Conservation (phyloP, 768 basidiomycete genomes). For the Polyporus arcularius region DNA sequence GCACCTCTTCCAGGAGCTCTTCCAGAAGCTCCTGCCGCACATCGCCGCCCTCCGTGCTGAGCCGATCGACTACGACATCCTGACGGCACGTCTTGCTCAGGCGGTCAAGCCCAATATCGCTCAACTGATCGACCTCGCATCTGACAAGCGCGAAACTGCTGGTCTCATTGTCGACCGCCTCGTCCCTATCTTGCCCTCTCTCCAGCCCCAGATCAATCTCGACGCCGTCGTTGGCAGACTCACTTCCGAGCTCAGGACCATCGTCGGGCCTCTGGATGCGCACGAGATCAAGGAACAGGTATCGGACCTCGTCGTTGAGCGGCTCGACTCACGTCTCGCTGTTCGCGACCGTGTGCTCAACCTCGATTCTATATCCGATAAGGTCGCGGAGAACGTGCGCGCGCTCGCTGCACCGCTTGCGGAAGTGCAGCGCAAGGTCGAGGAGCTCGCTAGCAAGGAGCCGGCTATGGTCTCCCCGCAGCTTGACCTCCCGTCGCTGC, state of each 20-base stretch:
- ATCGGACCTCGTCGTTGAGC: conserved; percentile 84
- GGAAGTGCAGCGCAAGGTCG: conserved; percentile 23
- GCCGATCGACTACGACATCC: conserved; percentile 73
- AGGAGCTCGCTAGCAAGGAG: conserved; percentile 12
- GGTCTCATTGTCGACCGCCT: conserved; percentile 76
- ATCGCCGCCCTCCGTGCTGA: conserved; percentile 64
- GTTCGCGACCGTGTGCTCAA: conserved; percentile 75
- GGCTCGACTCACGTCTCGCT: conserved; percentile 77
- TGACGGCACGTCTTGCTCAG: conserved; percentile 75
- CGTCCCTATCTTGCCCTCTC: conserved; percentile 60
- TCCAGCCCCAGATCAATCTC: conserved; percentile 45
- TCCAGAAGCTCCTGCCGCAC: conserved; percentile 58
- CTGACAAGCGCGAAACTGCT: conserved; percentile 87
- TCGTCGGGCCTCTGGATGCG: conserved; percentile 76
- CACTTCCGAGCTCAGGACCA: conserved; percentile 66
- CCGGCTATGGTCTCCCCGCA: neutral
- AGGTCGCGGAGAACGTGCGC: conserved; percentile 54
- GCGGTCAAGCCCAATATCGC: conserved; percentile 89
- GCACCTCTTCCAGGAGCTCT: conserved; percentile 59
- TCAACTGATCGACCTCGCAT: conserved; percentile 85
- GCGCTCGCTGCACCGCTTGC: conserved; percentile 41
- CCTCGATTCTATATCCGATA: conserved; percentile 56
- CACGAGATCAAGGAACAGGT: conserved; percentile 90
- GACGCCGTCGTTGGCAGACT: conserved; percentile 60
- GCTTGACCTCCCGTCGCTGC: conserved; percentile 20